A percentile compares a stretch with the other conserved stretches of the same genome.
phyloP scores from a whole-genome alignment of 768 basidiomycete species.

The Calocera viscosa region DNA sequence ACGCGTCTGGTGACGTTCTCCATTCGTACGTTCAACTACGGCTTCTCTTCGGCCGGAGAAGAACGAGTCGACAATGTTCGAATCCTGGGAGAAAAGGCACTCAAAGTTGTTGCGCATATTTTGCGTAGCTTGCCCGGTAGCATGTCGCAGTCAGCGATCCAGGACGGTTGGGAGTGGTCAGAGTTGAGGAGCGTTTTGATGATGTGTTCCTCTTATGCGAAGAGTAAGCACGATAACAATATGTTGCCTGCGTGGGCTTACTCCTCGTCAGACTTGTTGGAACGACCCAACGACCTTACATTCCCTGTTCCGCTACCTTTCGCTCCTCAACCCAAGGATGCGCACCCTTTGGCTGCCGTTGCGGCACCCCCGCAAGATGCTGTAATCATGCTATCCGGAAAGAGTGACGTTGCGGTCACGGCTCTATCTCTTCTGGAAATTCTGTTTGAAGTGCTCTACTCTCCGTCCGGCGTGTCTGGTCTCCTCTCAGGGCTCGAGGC shows the following conservation, averaged over 20 bases:
- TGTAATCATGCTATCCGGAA: background rate
- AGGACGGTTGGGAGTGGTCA: background rate
- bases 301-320: background rate
- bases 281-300: background rate
- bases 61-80: background rate
- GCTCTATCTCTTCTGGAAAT: background rate
- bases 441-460: background rate
- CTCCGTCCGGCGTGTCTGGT: background rate
- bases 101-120: background rate
- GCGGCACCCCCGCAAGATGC: background rate
- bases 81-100: background rate
- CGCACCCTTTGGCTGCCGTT: background rate
- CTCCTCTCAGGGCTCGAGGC: background rate
- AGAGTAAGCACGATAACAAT: background rate
- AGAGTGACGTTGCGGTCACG: background rate
- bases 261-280: background rate
- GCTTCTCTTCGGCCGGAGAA: background rate
- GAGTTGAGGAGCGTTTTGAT: background rate
- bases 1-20: background rate
- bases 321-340: background rate
- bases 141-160: background rate
- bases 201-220: background rate
- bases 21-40: background rate
- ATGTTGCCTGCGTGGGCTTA: background rate
- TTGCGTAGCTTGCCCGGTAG: background rate